These are phyloP conservation scores for Naumovozyma castellii DNA, from an alignment of 805 yeast species.

Conservation along the genomic window DNA sequence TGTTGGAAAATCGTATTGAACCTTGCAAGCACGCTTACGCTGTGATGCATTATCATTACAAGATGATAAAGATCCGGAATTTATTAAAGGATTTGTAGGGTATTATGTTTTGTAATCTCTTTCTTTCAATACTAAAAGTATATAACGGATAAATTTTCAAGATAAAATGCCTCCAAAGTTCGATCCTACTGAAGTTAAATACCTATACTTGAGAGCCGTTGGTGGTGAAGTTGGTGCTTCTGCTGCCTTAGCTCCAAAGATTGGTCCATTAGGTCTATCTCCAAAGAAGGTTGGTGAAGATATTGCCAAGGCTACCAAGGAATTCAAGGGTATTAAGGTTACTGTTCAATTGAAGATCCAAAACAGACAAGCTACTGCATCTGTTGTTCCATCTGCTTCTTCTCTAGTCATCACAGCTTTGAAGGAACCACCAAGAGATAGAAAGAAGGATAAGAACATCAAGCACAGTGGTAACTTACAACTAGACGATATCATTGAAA, in stretches of 20 bases:
- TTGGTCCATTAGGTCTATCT: conserved; percentile 99
- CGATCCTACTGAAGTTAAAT: conserved; percentile 97
- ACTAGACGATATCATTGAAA: conserved; percentile 89
- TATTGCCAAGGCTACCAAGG: conserved; percentile 98
- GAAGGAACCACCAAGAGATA: conserved; percentile 99
- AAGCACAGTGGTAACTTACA: conserved; percentile 99
- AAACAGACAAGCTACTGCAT: conserved; percentile 98
- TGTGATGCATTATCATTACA: no score
- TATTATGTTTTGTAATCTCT: neutral
- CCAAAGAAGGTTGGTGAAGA: conserved; percentile 99
- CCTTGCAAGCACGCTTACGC: no score
- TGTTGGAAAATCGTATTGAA: no score
- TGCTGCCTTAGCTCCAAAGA: conserved; percentile 99
- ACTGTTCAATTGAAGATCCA: conserved; percentile 97
- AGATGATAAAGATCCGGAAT: no score
- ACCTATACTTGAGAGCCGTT: conserved; percentile 97
- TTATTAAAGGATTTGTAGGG: neutral
- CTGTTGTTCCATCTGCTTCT: conserved; percentile 99
- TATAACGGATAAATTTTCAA: conserved; percentile 2
- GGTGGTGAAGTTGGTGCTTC: conserved; percentile 99
- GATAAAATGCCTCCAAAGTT: conserved; percentile 89
- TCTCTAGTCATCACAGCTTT: conserved; percentile 97
- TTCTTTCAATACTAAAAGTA: neutral
- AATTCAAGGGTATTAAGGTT: conserved; percentile 98
- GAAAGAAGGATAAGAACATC: conserved; percentile 99